phyloP scores from a whole-genome alignment of 768 basidiomycete species.

The Mrakia blollopis region DNA sequence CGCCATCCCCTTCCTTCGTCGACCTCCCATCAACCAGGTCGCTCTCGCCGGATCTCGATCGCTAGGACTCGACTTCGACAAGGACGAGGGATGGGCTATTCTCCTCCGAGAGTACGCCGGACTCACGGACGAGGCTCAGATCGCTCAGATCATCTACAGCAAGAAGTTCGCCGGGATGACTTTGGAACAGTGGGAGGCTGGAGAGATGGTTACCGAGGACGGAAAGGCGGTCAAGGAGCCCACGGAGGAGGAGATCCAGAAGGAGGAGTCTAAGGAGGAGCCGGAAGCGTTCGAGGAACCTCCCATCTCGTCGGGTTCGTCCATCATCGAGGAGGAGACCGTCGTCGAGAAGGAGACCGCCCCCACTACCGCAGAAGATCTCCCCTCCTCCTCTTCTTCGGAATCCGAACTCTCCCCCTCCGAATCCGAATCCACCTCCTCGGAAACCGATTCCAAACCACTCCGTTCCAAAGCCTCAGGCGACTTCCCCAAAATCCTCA shows the following conservation, averaged over 20 bases:
- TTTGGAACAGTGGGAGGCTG: not conserved
- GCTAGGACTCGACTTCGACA: not conserved
- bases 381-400: too few species aligned
- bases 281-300: not conserved
- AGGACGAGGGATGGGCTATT: not conserved
- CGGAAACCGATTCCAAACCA: not conserved
- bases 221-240: too few species aligned
- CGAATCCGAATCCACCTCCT: not conserved
- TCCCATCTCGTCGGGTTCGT: not conserved
- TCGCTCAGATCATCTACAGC: slow-evolving; percentile 2
- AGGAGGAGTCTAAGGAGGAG: not conserved
- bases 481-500: slow-evolving; percentile 1
- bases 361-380: not conserved
- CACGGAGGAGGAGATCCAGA: not conserved
- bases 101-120: slow-evolving; percentile 16
- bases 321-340: not conserved
- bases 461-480: not conserved
- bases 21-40: slow-evolving; percentile 1
- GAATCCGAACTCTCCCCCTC: too few species aligned
- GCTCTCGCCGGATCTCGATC: slow-evolving; percentile 15
- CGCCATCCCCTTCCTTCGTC: slow-evolving; percentile 1
- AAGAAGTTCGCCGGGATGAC: not conserved
- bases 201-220: not conserved
- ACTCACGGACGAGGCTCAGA: slow-evolving; percentile 10
- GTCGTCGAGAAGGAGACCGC: not conserved